Evolutionary conservation across 1,139 yeast genomes (phyloP).

Genomic region (Candida labiduridarum): DNA sequence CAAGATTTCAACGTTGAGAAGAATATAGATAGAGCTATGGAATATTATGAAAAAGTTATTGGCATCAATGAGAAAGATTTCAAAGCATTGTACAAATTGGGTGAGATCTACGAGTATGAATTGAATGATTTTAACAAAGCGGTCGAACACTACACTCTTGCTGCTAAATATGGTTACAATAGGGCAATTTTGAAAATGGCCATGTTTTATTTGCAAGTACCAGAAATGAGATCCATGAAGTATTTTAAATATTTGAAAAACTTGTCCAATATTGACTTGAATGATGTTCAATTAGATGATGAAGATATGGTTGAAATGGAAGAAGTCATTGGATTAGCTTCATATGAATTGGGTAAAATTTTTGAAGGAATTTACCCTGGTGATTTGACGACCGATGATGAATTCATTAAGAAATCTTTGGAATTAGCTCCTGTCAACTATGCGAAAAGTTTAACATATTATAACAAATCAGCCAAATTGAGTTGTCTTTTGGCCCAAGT

Average conservation of each 20-base stretch:
- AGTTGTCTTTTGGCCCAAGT: conserved; percentile 84
- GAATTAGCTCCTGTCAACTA: conserved; percentile 52
- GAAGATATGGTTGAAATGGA: conserved; percentile 47
- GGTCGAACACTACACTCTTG: conserved; percentile 36
- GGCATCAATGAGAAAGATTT: conserved; percentile 35
- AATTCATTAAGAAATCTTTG: conserved; percentile 36
- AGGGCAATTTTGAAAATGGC: conserved; percentile 48
- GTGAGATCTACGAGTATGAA: conserved; percentile 45
- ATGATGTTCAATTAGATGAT: conserved; percentile 37
- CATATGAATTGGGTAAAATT: conserved; percentile 63
- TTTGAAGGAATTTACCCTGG: conserved; percentile 68
- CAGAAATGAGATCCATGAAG: conserved; percentile 37
- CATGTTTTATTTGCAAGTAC: conserved; percentile 38
- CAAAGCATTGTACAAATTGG: conserved; percentile 42
- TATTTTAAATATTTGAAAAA: conserved; percentile 42
- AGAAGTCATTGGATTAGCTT: conserved; percentile 46
- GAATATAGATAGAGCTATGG: conserved; percentile 32
- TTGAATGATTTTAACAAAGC: conserved; percentile 35
- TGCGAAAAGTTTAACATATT: conserved; percentile 66
- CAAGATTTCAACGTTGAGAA: conserved; percentile 43
- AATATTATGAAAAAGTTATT: conserved; percentile 37
- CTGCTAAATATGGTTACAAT: conserved; percentile 48
- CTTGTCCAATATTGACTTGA: conserved; percentile 39
- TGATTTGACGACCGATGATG: conserved; percentile 40
- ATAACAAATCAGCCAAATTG: conserved; percentile 74